Base-by-base conservation (phyloP, 495 filamentous ascomycete genomes). In the Lasiosphaeria miniovina region DNA sequence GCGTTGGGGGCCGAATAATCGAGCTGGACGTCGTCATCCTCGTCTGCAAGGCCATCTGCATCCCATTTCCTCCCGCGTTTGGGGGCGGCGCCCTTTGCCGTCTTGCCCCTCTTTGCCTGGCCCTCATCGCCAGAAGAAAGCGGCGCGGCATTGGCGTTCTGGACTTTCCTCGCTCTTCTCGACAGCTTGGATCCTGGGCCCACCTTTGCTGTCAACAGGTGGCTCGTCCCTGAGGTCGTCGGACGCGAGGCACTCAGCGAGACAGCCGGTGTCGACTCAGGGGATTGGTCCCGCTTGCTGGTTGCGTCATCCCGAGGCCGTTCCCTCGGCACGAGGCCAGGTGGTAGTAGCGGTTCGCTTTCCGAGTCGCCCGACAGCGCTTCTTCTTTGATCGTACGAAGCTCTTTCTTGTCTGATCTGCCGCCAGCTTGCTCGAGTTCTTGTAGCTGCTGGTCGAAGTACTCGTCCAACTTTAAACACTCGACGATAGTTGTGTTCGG, bases 371-470 rank as follows among this genome's bases (percentile, higher is more conserved):
- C 67, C 1, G 73, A 70, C 43, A 66, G 36, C 2, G 49, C 52
- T 31, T 74, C 75, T 73, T 82, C 78, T 65, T 80, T 71, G 53
- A 74, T 71, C 71, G 66, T 61, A 66, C 62, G 58, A 17, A 62
- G 5, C 7, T 74, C 68, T 14, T 68, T 61, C 24, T 62, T 58
- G 35, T 73, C 71, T 10, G 68, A 61, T 57, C 74, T 76, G 43
- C 55, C 56, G 49, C 67, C 66, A 49, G 66, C 69, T 52, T 73
- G 67, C 71, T 98, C 94, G 4, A 98, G 83, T 69, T 96, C 90
- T 59, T 81, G 82, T 38, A 96, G 80, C 72, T 97, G 91, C 62
- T 93, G 90, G 63, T 97, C 90, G 70, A 98, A 98, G 73, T 96
- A 97, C 59, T 87, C 82, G 70, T 94, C 91, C 72, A 98, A 98